phyloP scores from a whole-genome alignment of 2,329 filamentous ascomycete species.

The Geosmithia putterillii region DNA sequence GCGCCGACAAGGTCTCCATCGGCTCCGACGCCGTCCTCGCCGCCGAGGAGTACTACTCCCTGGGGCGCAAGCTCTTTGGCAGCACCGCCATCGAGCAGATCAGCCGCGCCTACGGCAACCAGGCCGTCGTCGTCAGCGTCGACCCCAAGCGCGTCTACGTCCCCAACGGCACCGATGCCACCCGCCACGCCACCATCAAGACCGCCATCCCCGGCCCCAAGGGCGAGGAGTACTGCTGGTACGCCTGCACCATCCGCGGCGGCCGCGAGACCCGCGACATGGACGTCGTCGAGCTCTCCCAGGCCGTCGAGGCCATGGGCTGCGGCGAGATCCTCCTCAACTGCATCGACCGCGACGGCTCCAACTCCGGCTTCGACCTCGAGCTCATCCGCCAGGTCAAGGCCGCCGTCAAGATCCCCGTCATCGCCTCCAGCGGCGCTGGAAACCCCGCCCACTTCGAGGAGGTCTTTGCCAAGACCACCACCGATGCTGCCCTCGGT shows the following conservation, averaged over 20 bases:
- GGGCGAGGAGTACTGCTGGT: slow-evolving; percentile 83
- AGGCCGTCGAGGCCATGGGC: slow-evolving; percentile 91
- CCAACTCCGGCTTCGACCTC: slow-evolving; percentile 86
- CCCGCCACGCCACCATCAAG: slow-evolving; percentile 59
- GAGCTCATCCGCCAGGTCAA: slow-evolving; percentile 89
- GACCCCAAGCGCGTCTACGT: slow-evolving; percentile 92
- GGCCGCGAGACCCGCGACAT: slow-evolving; percentile 89
- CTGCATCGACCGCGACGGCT: slow-evolving; percentile 95
- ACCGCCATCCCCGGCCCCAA: slow-evolving; percentile 59
- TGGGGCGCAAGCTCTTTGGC: slow-evolving; percentile 57
- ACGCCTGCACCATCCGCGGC: slow-evolving; percentile 93
- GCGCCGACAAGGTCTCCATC: slow-evolving; percentile 95
- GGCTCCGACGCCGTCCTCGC: slow-evolving; percentile 89
- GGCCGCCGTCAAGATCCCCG: slow-evolving; percentile 73
- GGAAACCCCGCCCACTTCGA: slow-evolving; percentile 79
- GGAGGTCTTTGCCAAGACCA: slow-evolving; percentile 78
- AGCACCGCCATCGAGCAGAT: slow-evolving; percentile 93
- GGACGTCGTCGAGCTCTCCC: slow-evolving; percentile 78
- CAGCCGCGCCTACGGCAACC: slow-evolving; percentile 83
- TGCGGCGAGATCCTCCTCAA: slow-evolving; percentile 90
- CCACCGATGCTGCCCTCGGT: slow-evolving; percentile 83
- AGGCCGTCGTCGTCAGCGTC: slow-evolving; percentile 91
- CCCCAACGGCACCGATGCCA: slow-evolving; percentile 49
- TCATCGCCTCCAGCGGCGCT: slow-evolving; percentile 89
- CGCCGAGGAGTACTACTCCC: slow-evolving; percentile 78